These are phyloP conservation scores for Microdochium paspali DNA, from an alignment of 2,329 filamentous ascomycete genomes.

Conservation along the genomic window DNA sequence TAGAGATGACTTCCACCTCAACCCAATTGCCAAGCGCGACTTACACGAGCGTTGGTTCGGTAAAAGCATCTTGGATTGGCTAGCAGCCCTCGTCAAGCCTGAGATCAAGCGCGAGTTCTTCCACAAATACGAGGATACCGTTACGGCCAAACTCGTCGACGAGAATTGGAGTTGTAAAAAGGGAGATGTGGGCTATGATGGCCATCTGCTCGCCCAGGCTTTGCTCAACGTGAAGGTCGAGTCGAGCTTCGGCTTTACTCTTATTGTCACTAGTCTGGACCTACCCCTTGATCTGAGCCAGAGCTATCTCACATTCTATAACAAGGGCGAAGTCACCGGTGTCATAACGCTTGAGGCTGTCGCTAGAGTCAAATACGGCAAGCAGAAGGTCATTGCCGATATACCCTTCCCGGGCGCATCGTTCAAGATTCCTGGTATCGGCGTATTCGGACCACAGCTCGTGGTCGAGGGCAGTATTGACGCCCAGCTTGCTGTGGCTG, in stretches of 20 bases:
- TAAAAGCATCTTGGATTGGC: slow-evolving; percentile 18
- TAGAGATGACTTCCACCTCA: slow-evolving; percentile 21
- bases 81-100: slow-evolving; percentile 11
- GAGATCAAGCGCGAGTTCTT: slow-evolving; percentile 16
- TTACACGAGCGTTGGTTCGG: slow-evolving; percentile 27
- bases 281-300: slow-evolving; percentile 13
- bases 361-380: slow-evolving; percentile 9
- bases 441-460: slow-evolving; percentile 20
- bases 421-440: slow-evolving; percentile 18
- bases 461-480: slow-evolving; percentile 11
- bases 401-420: slow-evolving; percentile 16
- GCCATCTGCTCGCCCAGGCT: slow-evolving; percentile 11
- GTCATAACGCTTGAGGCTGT: slow-evolving; percentile 16
- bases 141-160: slow-evolving; percentile 13
- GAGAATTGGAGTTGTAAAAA: slow-evolving; percentile 10
- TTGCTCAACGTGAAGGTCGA: slow-evolving; percentile 10
- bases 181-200: slow-evolving; percentile 4
- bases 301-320: slow-evolving; percentile 15
- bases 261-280: slow-evolving; percentile 11
- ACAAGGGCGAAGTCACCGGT: slow-evolving; percentile 12
- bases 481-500: slow-evolving; percentile 11
- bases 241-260: slow-evolving; percentile 17
- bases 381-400: slow-evolving; percentile 9
- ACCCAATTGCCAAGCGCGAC: slow-evolving; percentile 13
- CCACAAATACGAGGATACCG: slow-evolving; percentile 11